Base-by-base conservation (phyloP, 2,329 filamentous ascomycete species). In the Aureobasidium sp. region DNA sequence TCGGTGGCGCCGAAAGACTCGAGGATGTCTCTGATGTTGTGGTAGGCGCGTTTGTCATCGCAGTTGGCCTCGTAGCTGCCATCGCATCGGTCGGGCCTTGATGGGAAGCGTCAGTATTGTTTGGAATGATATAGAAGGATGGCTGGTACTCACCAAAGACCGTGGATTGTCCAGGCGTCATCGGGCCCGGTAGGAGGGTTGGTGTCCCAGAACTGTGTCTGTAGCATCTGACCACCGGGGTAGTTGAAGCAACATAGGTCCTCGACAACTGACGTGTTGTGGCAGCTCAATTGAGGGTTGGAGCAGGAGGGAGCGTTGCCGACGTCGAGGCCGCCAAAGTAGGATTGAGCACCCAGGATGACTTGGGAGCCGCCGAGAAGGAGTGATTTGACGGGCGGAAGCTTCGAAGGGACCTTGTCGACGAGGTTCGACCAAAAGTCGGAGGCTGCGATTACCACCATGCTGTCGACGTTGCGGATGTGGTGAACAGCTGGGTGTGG, bases 201-300 rank as follows among this genome's bases (percentile, higher is more conserved):
- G 0, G 83, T 81, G 68, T 91, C 87, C 88, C 88, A 91, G 74
- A 91, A 90, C 67, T 91, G 88, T 2, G 88, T 90, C 71, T 84
- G 82, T 4, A 90, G 78, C 46, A 91, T 74, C 63, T 88, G 82
- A 8, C 88, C 88, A 4, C 86, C 84, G 0, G 87, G 87, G 23
- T 82, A 78, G 68, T 88, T 88, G 75, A 90, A 88, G 74, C 88
- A 91, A 75, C 88, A 91, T 7, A 84, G 81, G 67, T 90, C 78
- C 54, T 78, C 70, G n/a, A 82, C 79, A 8, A 74, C 73, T 3
- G 83, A 83, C 6, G 79, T 81, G 68, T 85, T 85, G 61, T 84
- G 81, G 68, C 87, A 90, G 66, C 84, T 87, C 57, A 86, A 69
- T 63, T 78, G 76, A 8, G 73, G 72, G 63, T 74, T 73, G 11